Base-by-base conservation (phyloP, 2,329 filamentous ascomycete species). In the Arthrinium puccinioides region DNA sequence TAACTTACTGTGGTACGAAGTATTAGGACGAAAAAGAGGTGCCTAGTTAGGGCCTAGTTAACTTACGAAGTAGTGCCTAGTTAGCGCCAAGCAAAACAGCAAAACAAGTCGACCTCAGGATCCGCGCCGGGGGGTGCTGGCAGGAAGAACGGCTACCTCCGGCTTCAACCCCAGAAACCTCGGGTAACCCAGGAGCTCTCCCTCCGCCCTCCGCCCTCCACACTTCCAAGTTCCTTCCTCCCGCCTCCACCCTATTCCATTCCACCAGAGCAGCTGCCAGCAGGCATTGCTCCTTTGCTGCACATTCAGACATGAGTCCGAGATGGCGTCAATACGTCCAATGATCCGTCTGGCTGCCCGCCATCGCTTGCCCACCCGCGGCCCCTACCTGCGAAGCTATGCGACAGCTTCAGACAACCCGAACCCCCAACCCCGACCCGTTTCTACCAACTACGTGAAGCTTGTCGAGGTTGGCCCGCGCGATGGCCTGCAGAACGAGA, bases 401-500 rank as follows among this genome's bases (percentile, higher is more conserved):
- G 54, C 55, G 40, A 59, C 55, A 36, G 50, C 54, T 18, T 56
- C 55, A 11, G 54, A 55, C 37, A 26, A 52, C 14, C 44, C 40
- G 40, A 43, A 49, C 35, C 41, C 48, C 14, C 46, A 38, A 5
- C 41, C 36, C 5, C 46, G 38, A 5, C 41, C 36, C 5, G 45
- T 43, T 18, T 35, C 49, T n/a, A 50, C 54, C 37, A 55, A 55
- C 27, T 37, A 45, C 37, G 54, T 62, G 10, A 49, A 47, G 15
- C 76, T 84, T 31, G 74, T 84, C 36, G 81, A 84, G 55, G 81
- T 84, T 38, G 80, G 78, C 2, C 80, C 81, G 18, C 63, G 81
- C 41, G 81, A 85, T 57, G 82, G 82, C 11, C 56, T 85, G 15
- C 82, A 85, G 55, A 85, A 84, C 46, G 76, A 84, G 59, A 74